Percentiles rank a stretch among this genome's conserved stretches.
Evolutionary conservation across 2,329 filamentous ascomycete species (phyloP).

Genomic region (Venturia effusa): DNA sequence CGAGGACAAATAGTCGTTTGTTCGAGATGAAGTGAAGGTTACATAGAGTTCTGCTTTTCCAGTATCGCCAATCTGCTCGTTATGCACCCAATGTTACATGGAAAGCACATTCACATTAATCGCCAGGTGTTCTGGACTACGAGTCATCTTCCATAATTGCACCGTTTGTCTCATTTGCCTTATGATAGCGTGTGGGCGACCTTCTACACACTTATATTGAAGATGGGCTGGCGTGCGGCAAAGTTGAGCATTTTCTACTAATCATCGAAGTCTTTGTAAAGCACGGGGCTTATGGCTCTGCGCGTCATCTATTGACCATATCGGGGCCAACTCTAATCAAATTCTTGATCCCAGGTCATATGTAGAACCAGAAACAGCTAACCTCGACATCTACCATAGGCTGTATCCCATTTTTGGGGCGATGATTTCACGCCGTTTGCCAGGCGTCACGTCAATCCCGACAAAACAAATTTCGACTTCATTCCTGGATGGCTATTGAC

Average conservation of each 20-base stretch:
- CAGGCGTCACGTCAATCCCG: neutral
- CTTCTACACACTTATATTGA: neutral
- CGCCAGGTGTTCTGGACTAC: neutral
- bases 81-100: neutral
- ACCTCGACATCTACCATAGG: neutral
- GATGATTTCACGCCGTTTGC: neutral
- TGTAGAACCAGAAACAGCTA: neutral
- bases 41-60: neutral
- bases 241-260: neutral
- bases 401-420: neutral
- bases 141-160: neutral
- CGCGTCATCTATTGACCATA: neutral
- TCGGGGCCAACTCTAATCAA: neutral
- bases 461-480: neutral
- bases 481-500: neutral
- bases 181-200: neutral
- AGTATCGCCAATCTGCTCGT: neutral
- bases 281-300: neutral
- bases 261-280: neutral
- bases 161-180: neutral
- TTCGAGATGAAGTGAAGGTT: no score
- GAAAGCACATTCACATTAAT: neutral
- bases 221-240: neutral
- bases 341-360: neutral
- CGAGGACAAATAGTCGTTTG: neutral